Evolutionary conservation across 208 protist species (phyloP).

Genomic region (Acanthamoeba healyi): DNA sequence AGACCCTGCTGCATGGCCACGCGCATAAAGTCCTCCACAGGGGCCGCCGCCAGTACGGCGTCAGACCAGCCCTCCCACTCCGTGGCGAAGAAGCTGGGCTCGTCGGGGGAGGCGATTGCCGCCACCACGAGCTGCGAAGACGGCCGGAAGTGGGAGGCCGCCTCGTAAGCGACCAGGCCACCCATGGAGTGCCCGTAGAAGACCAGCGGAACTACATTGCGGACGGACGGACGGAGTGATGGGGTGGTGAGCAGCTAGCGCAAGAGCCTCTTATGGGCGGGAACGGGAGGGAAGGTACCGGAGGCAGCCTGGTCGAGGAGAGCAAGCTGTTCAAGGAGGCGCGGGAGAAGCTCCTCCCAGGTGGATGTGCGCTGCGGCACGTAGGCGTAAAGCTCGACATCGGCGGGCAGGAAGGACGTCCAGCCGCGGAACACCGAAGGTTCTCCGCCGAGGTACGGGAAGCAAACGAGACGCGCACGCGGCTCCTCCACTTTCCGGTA

Average conservation of each 20-base stretch:
- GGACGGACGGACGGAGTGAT: too few relatives aligned
- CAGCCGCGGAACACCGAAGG: not conserved
- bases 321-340: not conserved
- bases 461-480: not conserved
- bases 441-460: constrained; percentile 19
- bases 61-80: constrained; percentile 12
- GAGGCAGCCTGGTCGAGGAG: too few relatives aligned
- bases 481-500: not conserved
- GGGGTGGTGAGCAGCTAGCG: too few relatives aligned
- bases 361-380: not conserved
- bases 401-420: not conserved
- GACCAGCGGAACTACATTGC: not conserved
- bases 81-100: constrained; percentile 21
- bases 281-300: too few relatives aligned
- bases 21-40: not conserved
- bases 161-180: constrained; percentile 24
- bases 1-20: constrained; percentile 11
- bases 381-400: constrained; percentile 20
- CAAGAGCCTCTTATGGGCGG: too few relatives aligned
- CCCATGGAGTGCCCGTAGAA: constrained; percentile 54
- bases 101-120: constrained; percentile 38
- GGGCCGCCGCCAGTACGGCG: not conserved
- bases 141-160: not conserved
- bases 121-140: not conserved
- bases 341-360: not conserved